Conservation (phyloP, 179 eudicot genomes). For the Corrigiola litoralis region DNA sequence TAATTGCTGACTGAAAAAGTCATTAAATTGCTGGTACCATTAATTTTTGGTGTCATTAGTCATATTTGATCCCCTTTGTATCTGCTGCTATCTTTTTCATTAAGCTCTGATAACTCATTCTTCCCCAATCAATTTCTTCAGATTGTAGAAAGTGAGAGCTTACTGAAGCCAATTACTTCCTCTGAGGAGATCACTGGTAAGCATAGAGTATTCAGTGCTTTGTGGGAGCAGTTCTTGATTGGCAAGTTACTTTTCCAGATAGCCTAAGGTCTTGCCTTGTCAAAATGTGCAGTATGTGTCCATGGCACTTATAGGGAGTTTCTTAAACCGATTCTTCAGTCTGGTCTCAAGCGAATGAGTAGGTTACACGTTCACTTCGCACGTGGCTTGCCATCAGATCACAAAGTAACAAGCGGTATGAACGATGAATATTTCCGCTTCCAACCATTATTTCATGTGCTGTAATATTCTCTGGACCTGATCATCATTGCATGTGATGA, state of each 20-base stretch:
- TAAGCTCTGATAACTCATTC: background rate
- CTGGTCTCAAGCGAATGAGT: conserved; percentile 81
- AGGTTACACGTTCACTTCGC: conserved; percentile 90
- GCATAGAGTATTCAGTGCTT: conserved; percentile 2
- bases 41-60: too few relatives aligned
- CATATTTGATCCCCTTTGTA: background rate
- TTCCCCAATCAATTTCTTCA: conserved; percentile 20
- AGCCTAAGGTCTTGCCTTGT: background rate
- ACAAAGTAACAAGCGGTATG: conserved; percentile 82
- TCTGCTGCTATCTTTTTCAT: background rate
- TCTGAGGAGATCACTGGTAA: conserved; percentile 78
- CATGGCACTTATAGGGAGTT: conserved; percentile 84
- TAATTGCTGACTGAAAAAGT: background rate
- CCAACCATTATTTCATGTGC: background rate
- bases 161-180: conserved; percentile 75
- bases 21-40: too few relatives aligned
- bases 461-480: background rate
- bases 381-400: conserved; percentile 81
- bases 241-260: background rate
- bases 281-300: conserved; percentile 55
- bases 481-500: background rate
- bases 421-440: background rate
- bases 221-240: background rate
- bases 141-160: conserved; percentile 77
- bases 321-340: conserved; percentile 62